Base-by-base conservation (phyloP, 2,329 filamentous ascomycete genomes). In the Colletotrichum kahawae region DNA sequence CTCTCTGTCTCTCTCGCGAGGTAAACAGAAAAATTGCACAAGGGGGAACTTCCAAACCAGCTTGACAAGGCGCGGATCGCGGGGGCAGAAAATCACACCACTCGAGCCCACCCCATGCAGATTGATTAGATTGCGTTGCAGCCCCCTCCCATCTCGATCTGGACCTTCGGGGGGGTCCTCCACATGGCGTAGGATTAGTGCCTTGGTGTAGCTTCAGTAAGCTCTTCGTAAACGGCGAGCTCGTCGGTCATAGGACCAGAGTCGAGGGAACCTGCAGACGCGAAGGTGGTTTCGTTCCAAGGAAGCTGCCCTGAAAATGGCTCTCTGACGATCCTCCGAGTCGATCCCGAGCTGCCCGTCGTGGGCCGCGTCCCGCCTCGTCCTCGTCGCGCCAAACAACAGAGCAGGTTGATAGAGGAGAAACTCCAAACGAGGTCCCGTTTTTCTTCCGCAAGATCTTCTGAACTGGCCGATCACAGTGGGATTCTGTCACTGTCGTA, bases 121-220 rank as follows among this genome's bases (percentile, higher is more conserved):
- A 57, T 72, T 75, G 69, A 64, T 59, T 72, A 75, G 57, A 75
- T 75, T 75, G 69, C 69, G 38, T 64, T 63, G 72, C 69, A 75
- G 63, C 72, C 72, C 57, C n/a, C 43, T 31, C 31, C 51, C 48
- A 72, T 43, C 62, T 72, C 63, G 72, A 72, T 71, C 69, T 63
- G 56, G 43, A 24, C 33, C 63, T 18, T 14, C 29, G 36, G 29
- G 54, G 56, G 21, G 27, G n/a, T 6, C 27, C 27, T 64, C 56
- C 31, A 13, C 12, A 14, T 36, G 66, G 51, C 43, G 54, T 31
- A 68, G 33, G 14, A n/a, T 70, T 62, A 27, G 21, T n/a, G 64
- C n/a, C 33, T 63, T 24, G 38, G 31, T 24, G 24, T 12, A 24
- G 16, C 51, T 43, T 29, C 18, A 27, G 12, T 31, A 60, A 43